Base-by-base conservation (phyloP, 2,329 filamentous ascomycete genomes). In the Ustulina deusta region DNA sequence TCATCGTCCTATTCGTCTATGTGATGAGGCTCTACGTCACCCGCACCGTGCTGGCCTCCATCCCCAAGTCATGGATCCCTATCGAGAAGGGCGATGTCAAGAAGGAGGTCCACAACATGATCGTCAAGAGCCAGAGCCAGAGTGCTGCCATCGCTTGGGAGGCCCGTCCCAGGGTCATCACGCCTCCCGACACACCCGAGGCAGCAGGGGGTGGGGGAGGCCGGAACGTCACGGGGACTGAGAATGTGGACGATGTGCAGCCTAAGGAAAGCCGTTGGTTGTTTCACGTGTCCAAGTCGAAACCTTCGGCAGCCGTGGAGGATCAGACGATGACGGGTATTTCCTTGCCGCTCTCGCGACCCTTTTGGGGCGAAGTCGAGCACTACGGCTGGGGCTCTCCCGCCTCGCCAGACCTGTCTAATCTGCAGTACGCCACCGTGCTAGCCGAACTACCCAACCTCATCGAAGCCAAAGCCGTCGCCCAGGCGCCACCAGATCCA, bases 391-490 rank as follows among this genome's bases (percentile, higher is more conserved):
- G 96, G 95, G 91, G 91, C 1, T 92, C 93, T 1, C 95, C 95
- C 6, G 86, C 87, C 34, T 91, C 89, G 0, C 83, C 87, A 9
- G 92, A 96, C 75, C 81, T 96, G 20, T 90, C 93, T 4, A 89
- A 93, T 75, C 81, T 98, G n/a, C 90, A 97, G 71, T 98, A 97
- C 79, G 86, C 85, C 73, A 89, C 89, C 1, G 93, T 99, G 27
- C 84, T 97, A 20, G 85, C 87, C 42, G 95, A 98, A 79, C 84
- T 99, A 27, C 93, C 94, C 1, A 91, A 97, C 76, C 85, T 98
- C 32, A 92, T 98, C 70, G 95, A 98, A 82, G 95, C 93, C 10
- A 95, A 95, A 78, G 95, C 94, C 0, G 89, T 97, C n/a, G 94
- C 93, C 0, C 86, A 97, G 42, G 93, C 92, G 0, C 93, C 90